Base-by-base conservation (phyloP, 1,139 yeast genomes). In the Arxiozyma heterogenica region DNA sequence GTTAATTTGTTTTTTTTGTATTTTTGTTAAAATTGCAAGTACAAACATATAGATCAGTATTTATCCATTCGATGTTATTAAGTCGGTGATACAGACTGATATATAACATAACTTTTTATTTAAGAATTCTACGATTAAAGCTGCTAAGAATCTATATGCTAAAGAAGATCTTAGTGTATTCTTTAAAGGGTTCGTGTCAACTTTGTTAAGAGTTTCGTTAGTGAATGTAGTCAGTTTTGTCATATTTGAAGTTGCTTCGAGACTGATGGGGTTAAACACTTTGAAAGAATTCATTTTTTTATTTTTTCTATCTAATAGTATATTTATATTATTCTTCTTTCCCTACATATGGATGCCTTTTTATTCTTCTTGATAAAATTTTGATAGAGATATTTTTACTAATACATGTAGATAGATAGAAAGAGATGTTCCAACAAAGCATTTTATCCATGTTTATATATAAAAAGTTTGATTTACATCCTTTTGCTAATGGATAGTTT, bases 221-320 rank as follows among this genome's bases (percentile, higher is more conserved):
- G 98, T 95, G 8, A 91, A 91, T 67, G 98, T 96, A 51, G 95
- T 95, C 34, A 91, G 98, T 1, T 91, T 91, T 73, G 86, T 89
- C 52, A 89, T 93, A 9, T 91, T 91, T 67, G 98, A 91, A 70
- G 71, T 86, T 52, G 86, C 95, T 2, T 84, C 88, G 84, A 80
- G 94, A 71, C 68, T 80, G 30, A 62, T 80, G 54, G 75, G 61
- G 39, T n/a, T 64, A 49, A 54, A 9, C 17, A 34, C n/a, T 34
- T 12, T 34, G n/a, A 25, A 41, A 25, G 20, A 25, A 44, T 18
- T 17, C 38, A 23, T 25, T 44, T 11, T 44, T 22, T n/a, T 15
- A 15, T 15, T 7, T 3, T 15, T 15, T 12, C n/a, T 34, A 2
- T 27, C 8, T 27, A 27, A 7, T 27, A 27, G 11, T 27, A 2